Base-by-base conservation (phyloP, 1,139 yeast genomes). In the Kodamaea ohmeri region DNA sequence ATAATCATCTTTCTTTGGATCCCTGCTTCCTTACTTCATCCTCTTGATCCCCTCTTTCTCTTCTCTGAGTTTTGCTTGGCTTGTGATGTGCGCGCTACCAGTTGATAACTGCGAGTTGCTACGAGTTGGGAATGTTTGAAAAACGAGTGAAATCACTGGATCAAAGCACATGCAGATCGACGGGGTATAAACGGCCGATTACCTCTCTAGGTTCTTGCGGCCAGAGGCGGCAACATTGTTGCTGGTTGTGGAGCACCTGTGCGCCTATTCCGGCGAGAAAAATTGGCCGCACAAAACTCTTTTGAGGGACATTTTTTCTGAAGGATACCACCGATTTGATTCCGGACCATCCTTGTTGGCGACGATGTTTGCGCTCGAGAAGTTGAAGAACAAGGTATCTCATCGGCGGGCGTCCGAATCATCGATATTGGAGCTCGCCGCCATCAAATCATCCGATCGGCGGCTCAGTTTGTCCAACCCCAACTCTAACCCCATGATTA, bases 391-490 rank as follows among this genome's bases (percentile, higher is more conserved):
- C 35, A 47, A 42, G 43, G 49, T 46, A 33, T 17, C 38, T 18
- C 37, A 38, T 17, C 39, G 52, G 32, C 37, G 52, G 29, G 44
- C 48, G 15, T 44, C 49, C 9, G 52, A 48, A 35, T 42, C 49
- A 13, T 42, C 47, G 6, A 16, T 45, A 4, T 31, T 44, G 25
- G 46, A 47, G 26, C 25, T 39, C 9, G 39, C 43, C 20, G 25
- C 35, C 13, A 13, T 36, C 11, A 33, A 20, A 24, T 26, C 40
- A 4, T 30, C 36, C 7, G 50, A 44, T 21, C 29, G 59, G 20
- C 38, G 61, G 17, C 50, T 50, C 36, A 48, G 58, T 33, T 33
- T 48, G 3, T 43, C 58, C 21, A 53, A 49, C 38, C 59, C 61
- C 24, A 48, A 47, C 4, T 43, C 58, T 19, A 53, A 49, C 38